Conservation (phyloP, 257 asterid genomes). For the Plectranthus barbatus region DNA sequence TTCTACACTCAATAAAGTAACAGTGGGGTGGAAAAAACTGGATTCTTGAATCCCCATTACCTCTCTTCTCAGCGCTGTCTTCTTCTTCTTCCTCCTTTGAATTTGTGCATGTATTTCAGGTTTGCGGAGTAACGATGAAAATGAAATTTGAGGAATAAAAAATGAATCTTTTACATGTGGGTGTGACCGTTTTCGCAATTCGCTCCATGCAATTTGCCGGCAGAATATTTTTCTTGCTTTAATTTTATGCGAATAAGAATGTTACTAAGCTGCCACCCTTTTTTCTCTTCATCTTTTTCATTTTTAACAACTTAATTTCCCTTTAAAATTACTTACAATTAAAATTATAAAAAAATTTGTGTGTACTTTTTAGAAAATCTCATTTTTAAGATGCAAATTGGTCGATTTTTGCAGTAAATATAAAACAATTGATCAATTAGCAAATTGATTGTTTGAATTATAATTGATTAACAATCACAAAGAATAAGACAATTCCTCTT, state of each 20-base stretch:
- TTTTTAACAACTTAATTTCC: too few relatives aligned
- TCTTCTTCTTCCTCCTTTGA: not conserved
- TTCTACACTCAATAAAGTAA: not conserved
- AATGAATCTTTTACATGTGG: not conserved
- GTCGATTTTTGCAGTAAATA: too few relatives aligned
- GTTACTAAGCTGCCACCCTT: not conserved
- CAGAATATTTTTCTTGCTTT: constrained; percentile 15
- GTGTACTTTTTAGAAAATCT: too few relatives aligned
- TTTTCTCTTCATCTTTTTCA: not conserved
- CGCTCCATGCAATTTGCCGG: constrained; percentile 7
- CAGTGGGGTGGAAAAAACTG: not conserved
- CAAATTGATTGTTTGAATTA: too few relatives aligned
- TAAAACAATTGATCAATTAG: too few relatives aligned
- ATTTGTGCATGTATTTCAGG: constrained; percentile 4
- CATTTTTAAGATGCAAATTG: too few relatives aligned
- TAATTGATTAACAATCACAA: too few relatives aligned
- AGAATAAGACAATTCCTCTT: too few relatives aligned
- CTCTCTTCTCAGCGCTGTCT: not conserved
- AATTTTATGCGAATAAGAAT: constrained; percentile 7
- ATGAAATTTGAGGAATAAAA: constrained; percentile 14
- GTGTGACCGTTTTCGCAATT: not conserved
- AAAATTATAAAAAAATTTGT: too few relatives aligned
- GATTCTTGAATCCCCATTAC: constrained; percentile 1
- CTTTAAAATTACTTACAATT: too few relatives aligned
- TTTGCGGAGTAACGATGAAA: not conserved